Base-by-base conservation (phyloP, 768 basidiomycete genomes). In the Boletus reticulatus region DNA sequence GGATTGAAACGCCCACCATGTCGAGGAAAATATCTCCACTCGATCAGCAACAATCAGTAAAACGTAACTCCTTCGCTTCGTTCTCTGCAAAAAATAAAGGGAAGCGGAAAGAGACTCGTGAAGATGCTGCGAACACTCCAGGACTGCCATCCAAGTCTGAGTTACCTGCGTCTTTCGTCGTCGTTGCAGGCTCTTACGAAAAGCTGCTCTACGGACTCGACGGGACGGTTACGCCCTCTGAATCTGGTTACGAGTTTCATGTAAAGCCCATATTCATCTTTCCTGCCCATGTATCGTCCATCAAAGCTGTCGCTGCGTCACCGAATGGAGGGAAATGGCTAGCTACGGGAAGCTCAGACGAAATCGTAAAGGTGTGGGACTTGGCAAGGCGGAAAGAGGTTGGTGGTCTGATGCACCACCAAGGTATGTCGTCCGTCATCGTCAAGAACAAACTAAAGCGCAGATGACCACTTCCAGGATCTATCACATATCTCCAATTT, bases 301-400 rank as follows among this genome's bases (percentile, higher is more conserved):
- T 99, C 56, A 94, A 95, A 67, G 84, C 92, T 12, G 88, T 95
- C 31, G 88, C 94, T 4, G 89, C 92, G 0, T 90, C 90, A 0
- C 94, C 94, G 4, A 73, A 82, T 4, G 94, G 94, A 32, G 94
- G 94, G 2, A 98, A 97, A 74, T 98, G 94, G 94, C 79, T 98
- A 16, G 96, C 94, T 9, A 94, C 89, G 0, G 97, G 94, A 8
- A 93, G 92, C 60, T 83, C 90, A n/a, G 97, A 99, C 67, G 97
- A 98, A 71, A 90, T 95, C 47, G 76, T 98, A 63, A 98, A 98
- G 70, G 87, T 99, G 10, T 99, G 97, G 97, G 94, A 98, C 75
- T 71, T 99, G 56, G 80, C 87, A 51, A 77, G 94, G 66, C 78
- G 87, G 70, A 97, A 97, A 74, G 96, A 99, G 71, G 82, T 99